Percentiles rank a stretch among this genome's conserved stretches.
Evolutionary conservation across 305 asterid genomes (phyloP).

Genomic region (Fraxinus sp.): DNA sequence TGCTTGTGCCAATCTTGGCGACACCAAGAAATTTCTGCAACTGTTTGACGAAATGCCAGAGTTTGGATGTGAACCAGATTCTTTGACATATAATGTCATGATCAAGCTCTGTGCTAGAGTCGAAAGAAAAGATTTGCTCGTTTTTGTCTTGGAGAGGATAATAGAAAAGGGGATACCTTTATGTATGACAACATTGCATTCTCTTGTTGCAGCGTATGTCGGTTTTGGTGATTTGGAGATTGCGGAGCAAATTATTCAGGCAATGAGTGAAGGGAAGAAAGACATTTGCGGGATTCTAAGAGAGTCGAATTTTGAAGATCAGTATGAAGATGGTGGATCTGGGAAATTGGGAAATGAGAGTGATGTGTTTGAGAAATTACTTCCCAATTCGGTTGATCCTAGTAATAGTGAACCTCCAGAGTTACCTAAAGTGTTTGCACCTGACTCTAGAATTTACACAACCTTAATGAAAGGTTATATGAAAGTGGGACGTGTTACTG

Average conservation of each 20-base stretch:
- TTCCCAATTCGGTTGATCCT: conserved; percentile 54
- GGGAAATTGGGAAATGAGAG: conserved; percentile 1
- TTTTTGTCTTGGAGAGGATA: conserved; percentile 74
- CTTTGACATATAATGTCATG: conserved; percentile 78
- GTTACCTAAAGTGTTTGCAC: conserved; percentile 47
- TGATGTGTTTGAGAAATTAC: conserved; percentile 48
- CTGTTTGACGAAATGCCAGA: conserved; percentile 80
- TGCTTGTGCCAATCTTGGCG: conserved; percentile 84
- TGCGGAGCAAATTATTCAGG: conserved; percentile 76
- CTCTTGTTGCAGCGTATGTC: conserved; percentile 87
- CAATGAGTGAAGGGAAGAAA: conserved; percentile 76
- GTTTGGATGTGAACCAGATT: conserved; percentile 73
- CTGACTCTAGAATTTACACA: conserved; percentile 81
- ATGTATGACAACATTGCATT: conserved; percentile 82
- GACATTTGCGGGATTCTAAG: conserved; percentile 77
- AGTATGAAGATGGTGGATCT: conserved; percentile 6
- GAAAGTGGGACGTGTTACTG: conserved; percentile 74
- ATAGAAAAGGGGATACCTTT: conserved; percentile 48
- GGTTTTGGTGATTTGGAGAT: conserved; percentile 81
- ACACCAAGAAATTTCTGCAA: conserved; percentile 53
- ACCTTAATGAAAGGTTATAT: conserved; percentile 94
- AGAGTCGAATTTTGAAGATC: conserved; percentile 32
- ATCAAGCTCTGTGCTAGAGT: conserved; percentile 78
- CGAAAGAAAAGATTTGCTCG: conserved; percentile 77
- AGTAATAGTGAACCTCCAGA: conserved; percentile 49